Evolutionary conservation across 371 early-diverging fungal species (phyloP), one percentile per base, ranked within the genome.

Genomic region (Mucor piriformis): DNA sequence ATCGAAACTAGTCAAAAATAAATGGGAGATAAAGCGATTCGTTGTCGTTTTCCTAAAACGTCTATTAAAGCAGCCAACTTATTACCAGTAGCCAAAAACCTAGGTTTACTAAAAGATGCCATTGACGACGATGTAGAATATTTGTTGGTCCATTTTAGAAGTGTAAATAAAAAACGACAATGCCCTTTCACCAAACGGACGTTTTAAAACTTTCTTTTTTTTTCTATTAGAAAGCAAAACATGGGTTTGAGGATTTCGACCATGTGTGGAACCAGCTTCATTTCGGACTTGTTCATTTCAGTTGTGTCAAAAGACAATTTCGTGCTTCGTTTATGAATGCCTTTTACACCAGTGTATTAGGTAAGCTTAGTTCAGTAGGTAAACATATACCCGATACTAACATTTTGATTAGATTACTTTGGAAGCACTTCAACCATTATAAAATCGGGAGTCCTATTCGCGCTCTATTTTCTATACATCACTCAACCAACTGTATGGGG

Each of bases 401-500:
- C 23, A 8, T 12, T 5, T 43, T 43, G 5, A 33, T 15, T 37
- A 53, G 64, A 50, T 33, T 53, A 64, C n/a, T 44, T 61, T 32
- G 10, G 32, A 10, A 61, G 58, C 32, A 10, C 33, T 7, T n/a
- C 58, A 0, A 25, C 25, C 4, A 16, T 44, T 0, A 12, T 62
- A 2, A 29, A 50, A 12, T 47, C 33, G 4, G 69, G 48, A 1
- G 55, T 54, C 2, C 27, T 69, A 0, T 69, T 57, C 42, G 44
- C 61, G 2, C 24, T 69, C 2, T 69, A 69, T 37, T 64, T 61
- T 25, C 32, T 69, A n/a, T 58, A 64, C 16, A 33, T 48, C 3
- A 58, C 69, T 32, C 69, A 69, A 11, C 69, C 69, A 4, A 32
- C 16, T 12, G 18, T 61, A 18, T 69, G 69, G 69, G 61, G 61